Percentiles rank a stretch among this genome's conserved stretches.
Conservation (phyloP, 2,329 filamentous ascomycete genomes). For the Graphilbum fragrans region DNA sequence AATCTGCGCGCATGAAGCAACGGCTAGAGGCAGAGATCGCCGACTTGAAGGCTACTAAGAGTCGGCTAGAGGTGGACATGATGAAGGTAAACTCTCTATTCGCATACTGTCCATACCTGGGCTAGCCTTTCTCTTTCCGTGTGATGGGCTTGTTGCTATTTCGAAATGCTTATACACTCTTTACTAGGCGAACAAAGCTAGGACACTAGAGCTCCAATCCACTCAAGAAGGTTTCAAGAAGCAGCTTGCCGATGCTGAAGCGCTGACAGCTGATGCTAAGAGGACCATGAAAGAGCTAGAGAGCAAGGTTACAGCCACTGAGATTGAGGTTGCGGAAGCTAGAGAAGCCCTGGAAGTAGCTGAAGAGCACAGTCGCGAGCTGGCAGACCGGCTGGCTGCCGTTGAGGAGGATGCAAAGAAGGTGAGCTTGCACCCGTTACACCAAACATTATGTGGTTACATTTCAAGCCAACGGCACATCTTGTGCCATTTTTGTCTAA, state of each 20-base stretch:
- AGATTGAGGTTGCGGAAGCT: conserved; percentile 6
- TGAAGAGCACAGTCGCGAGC: conserved; percentile 15
- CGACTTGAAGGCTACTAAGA: conserved; percentile 49
- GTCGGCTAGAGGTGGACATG: conserved; percentile 48
- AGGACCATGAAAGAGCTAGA: conserved; percentile 17
- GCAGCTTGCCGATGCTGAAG: conserved; percentile 20
- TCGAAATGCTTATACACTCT: too few relatives aligned
- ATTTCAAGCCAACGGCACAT: too few relatives aligned
- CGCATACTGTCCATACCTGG: too few relatives aligned
- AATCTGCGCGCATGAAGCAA: conserved; percentile 34
- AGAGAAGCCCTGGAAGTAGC: conserved; percentile 16
- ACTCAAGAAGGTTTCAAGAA: conserved; percentile 36
- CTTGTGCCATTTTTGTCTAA: too few relatives aligned
- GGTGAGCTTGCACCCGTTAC: neutral
- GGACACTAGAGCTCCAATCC: conserved; percentile 45
- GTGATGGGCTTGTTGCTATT: neutral
- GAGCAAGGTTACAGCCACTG: conserved; percentile 14
- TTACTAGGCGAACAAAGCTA: conserved; percentile 44
- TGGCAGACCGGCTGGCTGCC: conserved; percentile 16
- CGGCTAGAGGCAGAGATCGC: conserved; percentile 48
- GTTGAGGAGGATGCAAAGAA: conserved; percentile 19
- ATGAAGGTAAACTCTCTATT: conserved; percentile 34
- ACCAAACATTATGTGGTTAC: neutral
- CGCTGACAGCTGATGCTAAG: conserved; percentile 9
- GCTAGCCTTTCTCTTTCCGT: neutral